These are phyloP conservation scores for Lactarius tabidus DNA, from an alignment of 768 basidiomycete species.

Conservation along the genomic window DNA sequence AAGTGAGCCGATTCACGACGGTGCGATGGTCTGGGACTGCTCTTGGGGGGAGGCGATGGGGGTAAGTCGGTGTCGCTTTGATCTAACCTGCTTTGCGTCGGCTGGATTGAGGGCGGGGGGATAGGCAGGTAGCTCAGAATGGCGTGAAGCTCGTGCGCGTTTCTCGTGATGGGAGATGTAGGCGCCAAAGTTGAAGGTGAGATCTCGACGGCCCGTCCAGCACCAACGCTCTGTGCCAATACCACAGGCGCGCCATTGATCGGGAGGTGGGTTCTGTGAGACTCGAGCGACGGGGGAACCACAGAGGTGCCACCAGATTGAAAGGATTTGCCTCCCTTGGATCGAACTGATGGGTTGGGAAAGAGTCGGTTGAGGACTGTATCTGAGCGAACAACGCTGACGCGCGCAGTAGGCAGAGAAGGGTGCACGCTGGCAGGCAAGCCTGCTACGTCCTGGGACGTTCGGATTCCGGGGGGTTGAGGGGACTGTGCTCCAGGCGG, in stretches of 20 bases:
- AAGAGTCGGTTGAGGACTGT: conserved; percentile 21
- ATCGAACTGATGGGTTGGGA: conserved; percentile 5
- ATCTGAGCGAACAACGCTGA: conserved; percentile 9
- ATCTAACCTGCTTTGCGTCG: background rate
- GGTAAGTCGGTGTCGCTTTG: background rate
- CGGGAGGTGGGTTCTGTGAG: conserved; percentile 18
- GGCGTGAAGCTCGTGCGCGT: background rate
- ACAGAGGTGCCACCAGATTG: conserved; percentile 11
- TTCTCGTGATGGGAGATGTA: background rate
- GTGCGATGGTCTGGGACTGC: background rate
- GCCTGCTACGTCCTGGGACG: background rate
- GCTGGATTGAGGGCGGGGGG: background rate
- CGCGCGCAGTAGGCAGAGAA: background rate
- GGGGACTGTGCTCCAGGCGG: background rate
- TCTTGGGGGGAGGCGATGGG: conserved; percentile 2
- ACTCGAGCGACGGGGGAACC: conserved; percentile 4
- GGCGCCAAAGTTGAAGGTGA: background rate
- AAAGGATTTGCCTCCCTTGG: conserved; percentile 1
- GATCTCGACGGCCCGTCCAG: conserved; percentile 13
- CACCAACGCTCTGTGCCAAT: conserved; percentile 11
- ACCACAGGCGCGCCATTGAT: conserved; percentile 10
- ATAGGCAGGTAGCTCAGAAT: background rate
- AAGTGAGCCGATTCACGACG: conserved; percentile 10
- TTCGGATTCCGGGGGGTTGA: background rate
- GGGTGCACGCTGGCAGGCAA: background rate